Evolutionary conservation across 2,329 filamentous ascomycete species (phyloP).

Genomic region (Fusarium pininemorale): DNA sequence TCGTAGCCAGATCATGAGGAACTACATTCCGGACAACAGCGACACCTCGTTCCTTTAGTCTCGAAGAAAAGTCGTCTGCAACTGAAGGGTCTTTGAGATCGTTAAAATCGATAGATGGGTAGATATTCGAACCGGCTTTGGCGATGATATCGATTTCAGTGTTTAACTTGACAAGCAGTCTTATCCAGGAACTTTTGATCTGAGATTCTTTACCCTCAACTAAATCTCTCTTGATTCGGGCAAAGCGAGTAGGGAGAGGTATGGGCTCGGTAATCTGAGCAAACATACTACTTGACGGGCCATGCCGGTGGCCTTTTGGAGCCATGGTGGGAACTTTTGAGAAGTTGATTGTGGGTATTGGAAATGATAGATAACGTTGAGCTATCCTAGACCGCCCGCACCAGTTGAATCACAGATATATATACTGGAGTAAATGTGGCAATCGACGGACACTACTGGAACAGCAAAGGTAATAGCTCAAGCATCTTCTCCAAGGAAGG

Average conservation of each 20-base stretch:
- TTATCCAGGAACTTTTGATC: slow-evolving; percentile 51
- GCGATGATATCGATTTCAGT: slow-evolving; percentile 51
- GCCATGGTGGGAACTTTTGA: slow-evolving; percentile 20
- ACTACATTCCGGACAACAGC: slow-evolving; percentile 48
- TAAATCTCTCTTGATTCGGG: slow-evolving; percentile 52
- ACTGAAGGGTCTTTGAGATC: slow-evolving; percentile 46
- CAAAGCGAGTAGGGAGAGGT: slow-evolving; percentile 53
- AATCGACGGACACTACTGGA: not conserved
- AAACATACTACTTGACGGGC: slow-evolving; percentile 41
- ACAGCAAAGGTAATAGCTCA: not conserved
- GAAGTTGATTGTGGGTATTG: not conserved
- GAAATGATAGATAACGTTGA: not conserved
- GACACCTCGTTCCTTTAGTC: slow-evolving; percentile 45
- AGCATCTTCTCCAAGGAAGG: not conserved
- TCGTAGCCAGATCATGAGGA: slow-evolving; percentile 36
- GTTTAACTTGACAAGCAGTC: slow-evolving; percentile 49
- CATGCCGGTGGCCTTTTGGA: slow-evolving; percentile 29
- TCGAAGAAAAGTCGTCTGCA: slow-evolving; percentile 40
- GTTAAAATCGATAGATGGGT: slow-evolving; percentile 55
- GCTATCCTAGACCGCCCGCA: not conserved
- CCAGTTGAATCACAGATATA: not conserved
- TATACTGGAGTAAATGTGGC: not conserved
- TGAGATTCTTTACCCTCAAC: slow-evolving; percentile 50
- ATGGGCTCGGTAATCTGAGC: slow-evolving; percentile 42
- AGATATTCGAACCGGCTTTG: slow-evolving; percentile 45